Conservation (phyloP, 805 yeast genomes). For the Candida maesae region DNA sequence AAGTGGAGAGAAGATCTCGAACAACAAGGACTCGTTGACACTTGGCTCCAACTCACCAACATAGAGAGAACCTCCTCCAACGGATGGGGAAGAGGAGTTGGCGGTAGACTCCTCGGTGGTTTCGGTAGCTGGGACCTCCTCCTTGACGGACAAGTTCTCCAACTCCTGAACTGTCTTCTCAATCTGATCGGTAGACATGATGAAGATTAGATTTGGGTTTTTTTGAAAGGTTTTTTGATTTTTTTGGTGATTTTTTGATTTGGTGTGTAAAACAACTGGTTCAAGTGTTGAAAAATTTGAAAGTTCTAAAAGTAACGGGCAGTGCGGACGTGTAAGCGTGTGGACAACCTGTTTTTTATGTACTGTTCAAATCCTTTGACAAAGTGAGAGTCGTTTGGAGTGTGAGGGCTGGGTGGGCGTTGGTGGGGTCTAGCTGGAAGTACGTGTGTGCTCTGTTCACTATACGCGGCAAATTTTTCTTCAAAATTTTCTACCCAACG, state of each 20-base stretch:
- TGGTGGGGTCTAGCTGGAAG: background rate
- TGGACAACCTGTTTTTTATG: background rate
- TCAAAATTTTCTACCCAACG: background rate
- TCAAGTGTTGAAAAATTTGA: conserved; percentile 2
- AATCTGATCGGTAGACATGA: conserved; percentile 38
- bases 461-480: conserved; percentile 1
- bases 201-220: conserved; percentile 21
- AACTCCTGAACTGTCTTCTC: conserved; percentile 44
- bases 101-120: conserved; percentile 13
- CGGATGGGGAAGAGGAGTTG: conserved; percentile 29
- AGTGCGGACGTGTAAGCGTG: background rate
- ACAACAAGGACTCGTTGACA: conserved; percentile 91
- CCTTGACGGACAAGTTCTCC: conserved; percentile 44
- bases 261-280: conserved; percentile 6
- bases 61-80: conserved; percentile 71
- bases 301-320: background rate
- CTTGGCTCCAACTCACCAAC: conserved; percentile 95
- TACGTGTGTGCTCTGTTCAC: background rate
- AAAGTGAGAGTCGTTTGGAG: conserved; percentile 8
- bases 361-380: conserved; percentile 8
- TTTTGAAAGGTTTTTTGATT: conserved; percentile 19
- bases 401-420: conserved; percentile 3
- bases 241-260: conserved; percentile 22
- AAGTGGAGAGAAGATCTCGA: conserved; percentile 89
- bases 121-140: conserved; percentile 19